A percentile compares a stretch with the other conserved stretches of the same genome.
Evolutionary conservation across 1,284 basidiomycete genomes (phyloP).

Genomic region (Ganoderma multipileum): DNA sequence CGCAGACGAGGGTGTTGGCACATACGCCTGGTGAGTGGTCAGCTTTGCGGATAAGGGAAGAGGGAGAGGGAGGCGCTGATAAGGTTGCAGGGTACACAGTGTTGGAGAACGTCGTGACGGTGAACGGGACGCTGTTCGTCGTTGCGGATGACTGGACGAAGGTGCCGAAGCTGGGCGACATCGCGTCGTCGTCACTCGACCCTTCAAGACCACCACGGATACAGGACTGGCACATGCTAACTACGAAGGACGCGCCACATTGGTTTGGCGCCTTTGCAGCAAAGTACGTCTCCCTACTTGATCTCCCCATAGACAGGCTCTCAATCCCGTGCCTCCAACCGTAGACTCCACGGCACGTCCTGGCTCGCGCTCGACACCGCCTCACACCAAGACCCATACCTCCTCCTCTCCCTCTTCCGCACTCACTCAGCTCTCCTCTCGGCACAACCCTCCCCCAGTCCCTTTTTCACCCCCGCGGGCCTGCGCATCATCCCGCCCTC

Average conservation of each 20-base stretch:
- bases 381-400: conserved; percentile 63
- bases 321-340: neutral
- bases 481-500: conserved; percentile 52
- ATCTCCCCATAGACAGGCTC: conserved; percentile 3
- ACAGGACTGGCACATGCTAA: conserved; percentile 61
- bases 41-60: neutral
- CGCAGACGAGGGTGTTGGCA: conserved; percentile 56
- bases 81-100: conserved; percentile 73
- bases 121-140: conserved; percentile 73
- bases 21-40: conserved; percentile 63
- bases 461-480: conserved; percentile 33
- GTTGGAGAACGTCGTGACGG: conserved; percentile 76
- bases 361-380: conserved; percentile 39
- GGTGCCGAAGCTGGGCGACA: conserved; percentile 57
- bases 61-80: neutral
- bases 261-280: conserved; percentile 41
- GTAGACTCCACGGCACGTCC: conserved; percentile 38
- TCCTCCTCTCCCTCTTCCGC: conserved; percentile 81
- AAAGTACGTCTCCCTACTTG: conserved; percentile 33
- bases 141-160: conserved; percentile 61
- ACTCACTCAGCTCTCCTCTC: conserved; percentile 74
- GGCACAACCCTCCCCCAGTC: conserved; percentile 27
- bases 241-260: conserved; percentile 32
- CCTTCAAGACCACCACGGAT: conserved; percentile 54
- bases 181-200: conserved; percentile 52